Percentiles rank a stretch among this genome's conserved stretches.
Conservation (phyloP, 441 rosid genomes). For the Erodium moschatum region DNA sequence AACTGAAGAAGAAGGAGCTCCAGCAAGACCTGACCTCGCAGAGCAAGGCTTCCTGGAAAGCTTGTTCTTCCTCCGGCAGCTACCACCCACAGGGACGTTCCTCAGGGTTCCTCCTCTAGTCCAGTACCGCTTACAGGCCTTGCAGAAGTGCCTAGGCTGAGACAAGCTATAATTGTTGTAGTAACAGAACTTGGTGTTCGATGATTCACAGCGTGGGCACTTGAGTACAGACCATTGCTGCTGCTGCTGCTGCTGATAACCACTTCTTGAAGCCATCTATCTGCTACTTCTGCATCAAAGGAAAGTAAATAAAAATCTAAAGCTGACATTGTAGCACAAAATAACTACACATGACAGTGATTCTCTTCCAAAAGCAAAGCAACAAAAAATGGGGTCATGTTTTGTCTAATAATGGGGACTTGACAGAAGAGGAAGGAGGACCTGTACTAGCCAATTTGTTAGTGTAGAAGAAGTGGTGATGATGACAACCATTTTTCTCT, state of each 20-base stretch:
- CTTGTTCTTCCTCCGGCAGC: slow-evolving; percentile 4
- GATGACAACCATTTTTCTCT: slow-evolving; percentile 3
- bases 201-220: slow-evolving; percentile 4
- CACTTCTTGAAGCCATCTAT: not conserved
- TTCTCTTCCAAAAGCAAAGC: slow-evolving; percentile 2
- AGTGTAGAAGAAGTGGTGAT: not conserved
- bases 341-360: not conserved
- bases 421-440: slow-evolving; percentile 6
- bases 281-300: not conserved
- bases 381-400: slow-evolving; percentile 8
- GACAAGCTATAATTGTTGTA: slow-evolving; percentile 7
- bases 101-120: not conserved
- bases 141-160: slow-evolving; percentile 14
- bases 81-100: slow-evolving; percentile 2
- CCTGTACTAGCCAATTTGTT: not conserved
- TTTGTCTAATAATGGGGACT: slow-evolving; percentile 4
- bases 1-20: not conserved
- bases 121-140: not conserved
- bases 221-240: slow-evolving; percentile 3
- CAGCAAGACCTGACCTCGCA: not conserved
- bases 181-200: slow-evolving; percentile 7
- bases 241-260: not conserved
- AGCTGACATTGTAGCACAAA: not conserved
- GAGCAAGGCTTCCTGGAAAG: not conserved
- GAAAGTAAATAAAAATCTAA: not conserved